Evolutionary conservation across 2,329 filamentous ascomycete genomes (phyloP), one percentile per base, ranked within the genome.

Genomic region (Sclerotinia subarctica): DNA sequence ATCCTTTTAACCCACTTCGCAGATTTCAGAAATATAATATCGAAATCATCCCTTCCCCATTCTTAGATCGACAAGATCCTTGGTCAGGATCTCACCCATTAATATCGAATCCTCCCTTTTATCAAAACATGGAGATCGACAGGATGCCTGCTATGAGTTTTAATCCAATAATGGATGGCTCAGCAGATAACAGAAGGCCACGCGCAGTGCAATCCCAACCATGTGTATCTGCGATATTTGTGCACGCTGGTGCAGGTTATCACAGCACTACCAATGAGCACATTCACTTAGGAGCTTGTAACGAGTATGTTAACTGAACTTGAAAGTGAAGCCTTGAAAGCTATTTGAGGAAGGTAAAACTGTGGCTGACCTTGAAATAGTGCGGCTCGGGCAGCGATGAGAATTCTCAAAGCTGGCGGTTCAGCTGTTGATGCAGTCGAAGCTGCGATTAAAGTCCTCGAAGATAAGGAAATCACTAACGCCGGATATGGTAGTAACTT

Each of bases 381-480:
- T 79, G 94, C 95, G 71, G 91, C 91, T n/a, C 88, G 87, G 72
- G 84, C 91, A 74, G 94, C 87, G 46, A 97, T 98, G 91, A 85
- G 84, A 63, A 85, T 96, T 70, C 82, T 99, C 69, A 90, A 86
- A 74, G 86, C 85, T 71, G 95, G 95, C 32, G 91, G 89, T 13
- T 88, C 88, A 53, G 92, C 95, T 5, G 84, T 94, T 5, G 93
- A 98, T 76, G 95, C 94, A 21, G 90, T 97, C 29, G 95, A 97
- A 79, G 90, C 91, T 63, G 93, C 95, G 42, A 88, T 99, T 75
- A 92, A 90, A 73, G 84, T 92, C 26, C 87, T 99, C 24, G 95
- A 99, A 80, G 92, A 99, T 77, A 89, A 91, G 68, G 93, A 97
- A 75, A 96, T 99, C 72, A 99, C 96, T 47, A 99, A 99, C 78